Conservation (phyloP, 106 monocot genomes). For the Xerophyta viscosa region DNA sequence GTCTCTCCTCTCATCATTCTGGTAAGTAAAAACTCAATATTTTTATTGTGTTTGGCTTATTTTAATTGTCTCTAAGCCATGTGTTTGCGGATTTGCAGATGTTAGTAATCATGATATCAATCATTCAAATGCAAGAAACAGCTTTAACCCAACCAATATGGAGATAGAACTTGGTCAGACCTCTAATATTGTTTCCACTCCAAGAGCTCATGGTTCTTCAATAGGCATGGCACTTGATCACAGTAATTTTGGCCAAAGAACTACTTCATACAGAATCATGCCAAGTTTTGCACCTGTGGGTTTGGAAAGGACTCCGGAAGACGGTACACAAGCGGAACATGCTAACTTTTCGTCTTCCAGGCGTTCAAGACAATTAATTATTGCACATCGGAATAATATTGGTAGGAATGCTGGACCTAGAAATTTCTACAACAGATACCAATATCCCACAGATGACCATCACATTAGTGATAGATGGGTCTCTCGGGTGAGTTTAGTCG, state of each 20-base stretch:
- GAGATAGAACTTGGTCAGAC: constrained; percentile 1
- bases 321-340: constrained; percentile 6
- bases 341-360: constrained; percentile 20
- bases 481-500: constrained; percentile 21
- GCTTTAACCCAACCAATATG: background rate
- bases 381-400: constrained; percentile 5
- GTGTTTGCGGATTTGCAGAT: background rate
- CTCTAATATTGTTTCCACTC: background rate
- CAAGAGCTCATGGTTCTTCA: constrained; percentile 7
- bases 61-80: background rate
- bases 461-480: constrained; percentile 8
- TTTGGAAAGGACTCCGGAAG: background rate
- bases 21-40: constrained; percentile 8
- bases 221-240: background rate
- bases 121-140: constrained; percentile 10
- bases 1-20: constrained; percentile 19
- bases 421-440: constrained; percentile 11
- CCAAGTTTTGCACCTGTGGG: constrained; percentile 4
- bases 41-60: background rate
- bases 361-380: constrained; percentile 15
- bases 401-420: constrained; percentile 21
- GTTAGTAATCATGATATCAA: constrained; percentile 14
- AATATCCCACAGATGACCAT: constrained; percentile 8
- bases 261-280: constrained; percentile 5
- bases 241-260: constrained; percentile 11